phyloP scores from a whole-genome alignment of 371 early-diverging fungal genomes.

The Saksenaea vasiformis region DNA sequence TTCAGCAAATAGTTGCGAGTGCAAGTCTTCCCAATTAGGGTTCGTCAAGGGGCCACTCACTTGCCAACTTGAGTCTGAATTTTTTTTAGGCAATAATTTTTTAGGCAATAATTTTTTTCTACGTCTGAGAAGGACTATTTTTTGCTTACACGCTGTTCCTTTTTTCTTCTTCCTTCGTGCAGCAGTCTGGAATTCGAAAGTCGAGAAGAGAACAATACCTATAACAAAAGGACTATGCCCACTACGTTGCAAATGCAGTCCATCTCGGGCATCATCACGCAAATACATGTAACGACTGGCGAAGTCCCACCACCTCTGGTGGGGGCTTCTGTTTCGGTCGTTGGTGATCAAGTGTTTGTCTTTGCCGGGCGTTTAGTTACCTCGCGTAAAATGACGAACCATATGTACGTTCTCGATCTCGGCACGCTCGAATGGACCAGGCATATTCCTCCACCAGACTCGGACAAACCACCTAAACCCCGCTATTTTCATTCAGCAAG shows the following conservation, averaged over 20 bases:
- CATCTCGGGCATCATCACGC: constrained; percentile 70
- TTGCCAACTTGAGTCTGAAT: constrained; percentile 7
- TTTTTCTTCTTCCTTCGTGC: not conserved
- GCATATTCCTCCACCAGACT: constrained; percentile 41
- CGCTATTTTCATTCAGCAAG: constrained; percentile 80
- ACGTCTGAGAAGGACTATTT: constrained; percentile 3
- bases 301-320: constrained; percentile 80
- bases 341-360: constrained; percentile 64
- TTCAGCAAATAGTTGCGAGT: not conserved
- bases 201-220: not conserved
- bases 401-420: constrained; percentile 67
- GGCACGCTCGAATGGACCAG: constrained; percentile 62
- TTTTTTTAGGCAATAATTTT: constrained; percentile 11
- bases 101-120: constrained; percentile 4
- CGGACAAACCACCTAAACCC: constrained; percentile 49
- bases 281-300: constrained; percentile 65
- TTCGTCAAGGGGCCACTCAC: constrained; percentile 2
- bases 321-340: constrained; percentile 70
- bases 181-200: not conserved
- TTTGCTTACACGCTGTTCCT: not conserved
- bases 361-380: constrained; percentile 75
- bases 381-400: constrained; percentile 69
- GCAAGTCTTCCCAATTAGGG: constrained; percentile 5
- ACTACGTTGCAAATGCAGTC: constrained; percentile 54
- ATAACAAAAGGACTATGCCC: constrained; percentile 14